phyloP scores from a whole-genome alignment of 345 rosid species.

The Eucalyptus tenuipes region DNA sequence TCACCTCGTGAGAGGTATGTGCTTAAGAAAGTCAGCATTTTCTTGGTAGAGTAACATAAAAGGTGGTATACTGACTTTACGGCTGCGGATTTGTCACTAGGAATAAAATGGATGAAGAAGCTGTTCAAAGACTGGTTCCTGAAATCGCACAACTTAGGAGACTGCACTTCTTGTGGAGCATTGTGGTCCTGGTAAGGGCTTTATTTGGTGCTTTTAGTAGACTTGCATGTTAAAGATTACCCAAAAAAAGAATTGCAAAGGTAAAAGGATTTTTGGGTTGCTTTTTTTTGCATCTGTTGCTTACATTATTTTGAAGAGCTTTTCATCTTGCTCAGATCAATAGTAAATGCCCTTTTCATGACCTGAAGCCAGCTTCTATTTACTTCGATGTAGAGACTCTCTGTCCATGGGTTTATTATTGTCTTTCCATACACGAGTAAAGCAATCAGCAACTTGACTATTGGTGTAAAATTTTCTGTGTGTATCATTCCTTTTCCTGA shows the following conservation, averaged over 20 bases:
- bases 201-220: background rate
- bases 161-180: constrained; percentile 50
- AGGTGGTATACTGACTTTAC: constrained; percentile 7
- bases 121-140: constrained; percentile 28
- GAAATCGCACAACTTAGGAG: constrained; percentile 57
- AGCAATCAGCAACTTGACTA: background rate
- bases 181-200: constrained; percentile 56
- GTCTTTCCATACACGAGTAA: background rate
- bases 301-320: background rate
- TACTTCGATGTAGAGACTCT: background rate
- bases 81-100: constrained; percentile 16
- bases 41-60: background rate
- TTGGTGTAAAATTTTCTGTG: background rate
- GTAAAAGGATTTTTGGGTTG: background rate
- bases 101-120: constrained; percentile 29
- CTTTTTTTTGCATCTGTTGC: background rate
- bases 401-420: background rate
- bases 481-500: background rate
- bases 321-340: background rate
- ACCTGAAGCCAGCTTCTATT: background rate
- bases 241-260: background rate
- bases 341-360: background rate
- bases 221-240: background rate
- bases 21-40: background rate
- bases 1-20: constrained; percentile 54